Conservation (phyloP, 257 asterid genomes). For the Thymus quinquecostatus region DNA sequence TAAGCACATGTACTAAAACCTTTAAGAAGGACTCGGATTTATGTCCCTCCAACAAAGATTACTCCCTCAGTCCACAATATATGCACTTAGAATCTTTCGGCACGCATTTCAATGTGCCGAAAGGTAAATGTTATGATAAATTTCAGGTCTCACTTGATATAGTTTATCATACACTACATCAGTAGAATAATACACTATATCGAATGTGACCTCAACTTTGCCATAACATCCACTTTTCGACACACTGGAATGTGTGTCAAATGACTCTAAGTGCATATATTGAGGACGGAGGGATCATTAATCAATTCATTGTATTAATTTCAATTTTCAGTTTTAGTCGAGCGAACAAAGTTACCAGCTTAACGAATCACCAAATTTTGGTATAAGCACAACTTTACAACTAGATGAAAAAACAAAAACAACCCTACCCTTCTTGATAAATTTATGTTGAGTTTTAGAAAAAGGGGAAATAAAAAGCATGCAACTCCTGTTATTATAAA, state of each 20-base stretch:
- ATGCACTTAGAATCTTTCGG: too few relatives aligned
- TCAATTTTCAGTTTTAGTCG: neutral
- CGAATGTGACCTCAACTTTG: too few relatives aligned
- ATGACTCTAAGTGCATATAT: too few relatives aligned
- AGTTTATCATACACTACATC: too few relatives aligned
- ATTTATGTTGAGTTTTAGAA: neutral
- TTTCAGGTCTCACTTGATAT: too few relatives aligned
- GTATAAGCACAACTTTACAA: conserved; percentile 20
- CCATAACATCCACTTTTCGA: too few relatives aligned
- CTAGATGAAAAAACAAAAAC: conserved; percentile 24
- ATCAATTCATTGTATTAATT: neutral
- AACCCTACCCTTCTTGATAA: neutral
- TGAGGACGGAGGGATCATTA: neutral
- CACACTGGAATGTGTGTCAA: too few relatives aligned
- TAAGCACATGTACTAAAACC: conserved; percentile 18
- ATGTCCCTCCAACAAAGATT: conserved; percentile 21
- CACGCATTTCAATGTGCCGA: too few relatives aligned
- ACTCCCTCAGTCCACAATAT: too few relatives aligned
- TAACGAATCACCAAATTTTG: conserved; percentile 9
- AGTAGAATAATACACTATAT: too few relatives aligned
- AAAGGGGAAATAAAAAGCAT: conserved; percentile 13
- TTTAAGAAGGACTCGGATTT: conserved; percentile 14
- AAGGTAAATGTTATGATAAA: too few relatives aligned
- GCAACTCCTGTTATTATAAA: neutral
- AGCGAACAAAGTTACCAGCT: neutral